These are phyloP conservation scores for Dothideomycetes sp. DNA, from an alignment of 2,329 filamentous ascomycete species.

Conservation along the genomic window DNA sequence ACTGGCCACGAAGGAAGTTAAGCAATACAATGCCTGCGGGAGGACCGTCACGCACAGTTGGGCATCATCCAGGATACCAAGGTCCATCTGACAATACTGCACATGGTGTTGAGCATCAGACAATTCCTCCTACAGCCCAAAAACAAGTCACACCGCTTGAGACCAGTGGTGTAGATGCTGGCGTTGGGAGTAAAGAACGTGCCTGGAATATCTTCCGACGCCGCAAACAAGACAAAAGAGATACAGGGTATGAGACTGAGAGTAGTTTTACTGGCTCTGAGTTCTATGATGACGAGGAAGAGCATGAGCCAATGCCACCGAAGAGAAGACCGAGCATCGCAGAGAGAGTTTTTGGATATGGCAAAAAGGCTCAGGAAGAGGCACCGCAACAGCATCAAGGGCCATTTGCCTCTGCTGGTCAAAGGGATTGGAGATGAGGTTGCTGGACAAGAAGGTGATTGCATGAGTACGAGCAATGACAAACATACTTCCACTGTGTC, in stretches of 20 bases:
- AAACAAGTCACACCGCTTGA: too few relatives aligned
- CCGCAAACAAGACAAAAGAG: background rate
- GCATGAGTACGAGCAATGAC: too few relatives aligned
- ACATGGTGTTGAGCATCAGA: too few relatives aligned
- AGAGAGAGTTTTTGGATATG: conserved; percentile 24
- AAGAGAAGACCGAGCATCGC: conserved; percentile 23
- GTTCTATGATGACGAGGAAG: conserved; percentile 19
- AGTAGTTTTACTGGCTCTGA: conserved; percentile 21
- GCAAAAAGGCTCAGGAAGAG: background rate
- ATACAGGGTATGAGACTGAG: conserved; percentile 13
- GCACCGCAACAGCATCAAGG: too few relatives aligned
- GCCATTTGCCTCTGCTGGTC: too few relatives aligned
- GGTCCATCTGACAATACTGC: too few relatives aligned
- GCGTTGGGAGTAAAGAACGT: background rate
- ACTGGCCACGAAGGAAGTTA: background rate
- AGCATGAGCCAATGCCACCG: conserved; percentile 16
- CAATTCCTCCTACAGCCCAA: too few relatives aligned
- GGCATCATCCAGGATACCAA: too few relatives aligned
- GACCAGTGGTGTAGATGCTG: background rate
- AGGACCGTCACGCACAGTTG: too few relatives aligned
- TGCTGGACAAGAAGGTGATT: too few relatives aligned
- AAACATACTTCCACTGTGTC: too few relatives aligned
- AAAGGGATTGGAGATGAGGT: background rate
- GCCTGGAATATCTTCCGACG: conserved; percentile 3
- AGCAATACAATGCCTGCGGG: conserved; percentile 1